A percentile compares a stretch with the other conserved stretches of the same genome.
Evolutionary conservation across 176 grass and related monocot species (phyloP).

Genomic region (Bonia amplexicaulis): DNA sequence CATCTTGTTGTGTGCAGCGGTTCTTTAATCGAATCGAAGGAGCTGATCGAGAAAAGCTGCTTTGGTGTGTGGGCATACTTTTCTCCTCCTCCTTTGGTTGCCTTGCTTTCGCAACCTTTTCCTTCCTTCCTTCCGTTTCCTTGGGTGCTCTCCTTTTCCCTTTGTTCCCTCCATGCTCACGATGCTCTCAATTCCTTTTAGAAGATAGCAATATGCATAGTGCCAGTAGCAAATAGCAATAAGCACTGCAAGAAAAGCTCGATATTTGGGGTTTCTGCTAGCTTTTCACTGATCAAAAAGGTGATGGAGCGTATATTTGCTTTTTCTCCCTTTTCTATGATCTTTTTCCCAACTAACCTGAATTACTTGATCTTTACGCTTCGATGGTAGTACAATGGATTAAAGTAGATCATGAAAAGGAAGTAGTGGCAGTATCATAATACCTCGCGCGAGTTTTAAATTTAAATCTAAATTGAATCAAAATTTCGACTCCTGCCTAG

Average conservation of each 20-base stretch:
- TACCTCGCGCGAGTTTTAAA: not conserved
- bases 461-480: not conserved
- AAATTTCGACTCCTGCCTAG: not conserved
- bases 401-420: not conserved
- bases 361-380: conserved; percentile 19
- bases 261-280: not conserved
- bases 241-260: not conserved
- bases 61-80: conserved; percentile 38
- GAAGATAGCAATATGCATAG: not conserved
- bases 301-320: not conserved
- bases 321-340: not conserved
- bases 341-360: not conserved
- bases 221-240: too few relatives aligned
- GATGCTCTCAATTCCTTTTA: not conserved
- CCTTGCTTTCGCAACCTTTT: not conserved
- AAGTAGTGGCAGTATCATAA: not conserved
- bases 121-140: not conserved
- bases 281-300: not conserved
- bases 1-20: conserved; percentile 1
- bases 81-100: not conserved
- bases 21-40: conserved; percentile 18
- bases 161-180: not conserved
- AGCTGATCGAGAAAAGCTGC: conserved; percentile 6
- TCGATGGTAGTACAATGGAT: not conserved
- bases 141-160: conserved; percentile 4